A percentile compares a stretch with the other conserved stretches of the same genome.
phyloP scores from a whole-genome alignment of 441 rosid genomes.

The Populus hybrid region DNA sequence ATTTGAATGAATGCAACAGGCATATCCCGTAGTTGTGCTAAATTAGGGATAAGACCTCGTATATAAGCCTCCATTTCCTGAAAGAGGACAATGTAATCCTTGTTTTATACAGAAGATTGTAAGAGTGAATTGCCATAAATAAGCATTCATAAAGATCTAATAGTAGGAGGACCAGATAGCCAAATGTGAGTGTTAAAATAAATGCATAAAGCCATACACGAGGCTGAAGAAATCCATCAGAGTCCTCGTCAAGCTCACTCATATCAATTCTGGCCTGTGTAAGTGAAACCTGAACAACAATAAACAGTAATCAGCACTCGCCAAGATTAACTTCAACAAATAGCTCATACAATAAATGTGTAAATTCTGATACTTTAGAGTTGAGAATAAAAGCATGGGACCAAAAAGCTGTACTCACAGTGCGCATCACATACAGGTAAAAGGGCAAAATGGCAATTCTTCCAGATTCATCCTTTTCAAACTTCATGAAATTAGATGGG shows the following conservation, averaged over 20 bases:
- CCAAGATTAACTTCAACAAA: neutral
- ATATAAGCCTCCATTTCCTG: slow-evolving; percentile 99
- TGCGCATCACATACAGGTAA: slow-evolving; percentile 98
- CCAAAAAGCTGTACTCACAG: slow-evolving; percentile 47
- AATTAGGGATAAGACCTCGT: slow-evolving; percentile 89
- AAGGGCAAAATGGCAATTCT: slow-evolving; percentile 97
- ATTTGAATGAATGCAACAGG: slow-evolving; percentile 72
- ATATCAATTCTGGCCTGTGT: slow-evolving; percentile 98
- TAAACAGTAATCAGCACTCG: slow-evolving; percentile 15
- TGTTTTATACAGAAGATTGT: slow-evolving; percentile 3
- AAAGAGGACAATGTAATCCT: slow-evolving; percentile 22
- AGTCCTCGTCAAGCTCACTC: slow-evolving; percentile 99
- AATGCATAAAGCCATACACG: slow-evolving; percentile 41
- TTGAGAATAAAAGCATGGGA: neutral
- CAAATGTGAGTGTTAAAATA: neutral
- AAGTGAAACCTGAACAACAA: slow-evolving; percentile 77
- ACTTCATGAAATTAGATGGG: slow-evolving; percentile 98
- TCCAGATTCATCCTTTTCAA: slow-evolving; percentile 98
- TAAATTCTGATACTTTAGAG: neutral
- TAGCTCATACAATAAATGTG: neutral
- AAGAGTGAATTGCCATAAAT: slow-evolving; percentile 1
- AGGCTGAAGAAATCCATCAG: slow-evolving; percentile 96
- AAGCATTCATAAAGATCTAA: neutral
- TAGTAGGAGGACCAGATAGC: slow-evolving; percentile 4
- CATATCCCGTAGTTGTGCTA: slow-evolving; percentile 97